These are phyloP conservation scores for Caryopteris hybrid DNA, from an alignment of 305 asterid genomes.

Conservation along the genomic window DNA sequence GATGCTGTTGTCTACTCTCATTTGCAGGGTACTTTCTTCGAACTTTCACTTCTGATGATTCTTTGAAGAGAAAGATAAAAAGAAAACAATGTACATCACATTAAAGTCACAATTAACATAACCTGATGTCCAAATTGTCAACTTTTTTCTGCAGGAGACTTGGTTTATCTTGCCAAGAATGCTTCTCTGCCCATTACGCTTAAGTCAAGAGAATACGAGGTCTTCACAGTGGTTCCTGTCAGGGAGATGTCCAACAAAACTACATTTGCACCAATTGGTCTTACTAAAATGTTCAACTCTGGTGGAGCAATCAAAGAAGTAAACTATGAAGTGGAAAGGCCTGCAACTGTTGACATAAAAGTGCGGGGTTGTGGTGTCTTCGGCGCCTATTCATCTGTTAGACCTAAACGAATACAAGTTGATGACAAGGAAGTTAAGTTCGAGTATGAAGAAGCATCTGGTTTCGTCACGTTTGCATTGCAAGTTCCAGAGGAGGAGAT, in stretches of 20 bases:
- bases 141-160: conserved; percentile 42
- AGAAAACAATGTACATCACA: not conserved
- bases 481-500: conserved; percentile 44
- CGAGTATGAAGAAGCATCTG: conserved; percentile 56
- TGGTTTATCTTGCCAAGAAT: conserved; percentile 59
- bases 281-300: conserved; percentile 73
- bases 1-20: conserved; percentile 62
- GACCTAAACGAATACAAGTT: conserved; percentile 49
- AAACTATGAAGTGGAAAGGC: conserved; percentile 34
- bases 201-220: conserved; percentile 62
- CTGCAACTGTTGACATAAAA: conserved; percentile 36
- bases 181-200: conserved; percentile 68
- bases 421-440: conserved; percentile 45
- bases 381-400: conserved; percentile 68
- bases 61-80: not conserved
- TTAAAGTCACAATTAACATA: not conserved
- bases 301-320: conserved; percentile 74
- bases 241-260: conserved; percentile 40
- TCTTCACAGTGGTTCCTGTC: conserved; percentile 64
- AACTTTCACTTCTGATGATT: not conserved
- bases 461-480: conserved; percentile 35
- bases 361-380: conserved; percentile 64
- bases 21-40: conserved; percentile 43
- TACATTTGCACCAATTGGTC: conserved; percentile 72
- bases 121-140: not conserved